A percentile compares a stretch with the other conserved stretches of the same genome.
These are phyloP conservation scores for Pseudocercospora crystallina DNA, from an alignment of 2,329 filamentous ascomycete genomes.

Conservation along the genomic window DNA sequence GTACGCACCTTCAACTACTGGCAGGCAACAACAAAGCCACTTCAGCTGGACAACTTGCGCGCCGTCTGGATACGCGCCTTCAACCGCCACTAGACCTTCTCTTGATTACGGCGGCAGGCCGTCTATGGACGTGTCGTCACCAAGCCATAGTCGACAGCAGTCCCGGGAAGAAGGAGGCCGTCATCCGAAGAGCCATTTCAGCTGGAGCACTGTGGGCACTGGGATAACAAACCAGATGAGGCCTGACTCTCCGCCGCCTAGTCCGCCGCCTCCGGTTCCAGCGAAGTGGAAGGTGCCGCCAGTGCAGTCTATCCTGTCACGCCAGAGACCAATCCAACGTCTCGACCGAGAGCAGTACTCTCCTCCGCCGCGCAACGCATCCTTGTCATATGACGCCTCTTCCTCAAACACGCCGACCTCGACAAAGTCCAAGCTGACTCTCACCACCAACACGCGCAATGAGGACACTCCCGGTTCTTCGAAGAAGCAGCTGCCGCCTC, in stretches of 20 bases:
- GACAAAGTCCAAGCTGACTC: slow-evolving; percentile 15
- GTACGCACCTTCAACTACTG: too few relatives aligned
- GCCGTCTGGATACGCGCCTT: slow-evolving; percentile 2
- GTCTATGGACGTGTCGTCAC: slow-evolving; percentile 4
- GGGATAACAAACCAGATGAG: slow-evolving; percentile 38
- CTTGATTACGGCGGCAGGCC: slow-evolving; percentile 10
- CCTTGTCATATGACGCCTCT: slow-evolving; percentile 1
- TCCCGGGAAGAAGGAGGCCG: slow-evolving; percentile 3
- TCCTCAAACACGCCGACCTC: slow-evolving; percentile 6
- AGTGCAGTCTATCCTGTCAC: slow-evolving; percentile 36
- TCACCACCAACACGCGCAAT: slow-evolving; percentile 12
- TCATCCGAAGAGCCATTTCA: slow-evolving; percentile 37
- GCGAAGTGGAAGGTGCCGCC: slow-evolving; percentile 26
- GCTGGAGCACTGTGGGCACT: slow-evolving; percentile 44
- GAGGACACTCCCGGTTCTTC: slow-evolving; percentile 14
- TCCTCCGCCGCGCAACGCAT: slow-evolving; percentile 25
- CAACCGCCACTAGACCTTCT: slow-evolving; percentile 8
- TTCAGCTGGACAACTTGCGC: slow-evolving; percentile 38
- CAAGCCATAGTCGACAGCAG: not conserved
- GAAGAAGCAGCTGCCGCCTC: slow-evolving; percentile 34
- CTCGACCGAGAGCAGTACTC: slow-evolving; percentile 30
- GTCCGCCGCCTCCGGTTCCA: slow-evolving; percentile 41
- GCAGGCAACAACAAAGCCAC: slow-evolving; percentile 23
- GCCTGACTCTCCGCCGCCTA: slow-evolving; percentile 42
- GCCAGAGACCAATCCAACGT: slow-evolving; percentile 32